Evolutionary conservation across 2,329 filamentous ascomycete species (phyloP).

Genomic region (Colletotrichum agaves): DNA sequence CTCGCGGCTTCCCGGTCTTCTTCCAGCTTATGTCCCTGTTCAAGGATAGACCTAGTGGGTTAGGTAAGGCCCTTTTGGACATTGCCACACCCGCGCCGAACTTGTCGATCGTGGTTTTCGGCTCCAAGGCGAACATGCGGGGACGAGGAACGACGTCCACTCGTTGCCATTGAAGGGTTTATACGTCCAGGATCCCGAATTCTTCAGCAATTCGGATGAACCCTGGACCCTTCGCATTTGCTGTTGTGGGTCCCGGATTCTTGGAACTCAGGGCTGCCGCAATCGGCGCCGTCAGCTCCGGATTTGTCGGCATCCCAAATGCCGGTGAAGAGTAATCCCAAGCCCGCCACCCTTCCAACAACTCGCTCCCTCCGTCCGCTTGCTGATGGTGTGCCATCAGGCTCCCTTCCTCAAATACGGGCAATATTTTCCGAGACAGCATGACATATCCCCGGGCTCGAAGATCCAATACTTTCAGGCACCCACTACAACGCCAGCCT

Average conservation of each 20-base stretch:
- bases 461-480: neutral
- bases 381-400: neutral
- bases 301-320: constrained; percentile 9
- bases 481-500: neutral
- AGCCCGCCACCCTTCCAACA: neutral
- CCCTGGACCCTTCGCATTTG: constrained; percentile 18
- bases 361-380: neutral
- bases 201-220: constrained; percentile 30
- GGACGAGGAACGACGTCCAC: constrained; percentile 3
- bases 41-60: constrained; percentile 34
- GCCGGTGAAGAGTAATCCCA: constrained; percentile 15
- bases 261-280: constrained; percentile 27
- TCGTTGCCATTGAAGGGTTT: constrained; percentile 1
- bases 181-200: constrained; percentile 23
- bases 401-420: neutral
- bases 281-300: constrained; percentile 23
- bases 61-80: constrained; percentile 23
- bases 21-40: neutral
- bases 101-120: constrained; percentile 20
- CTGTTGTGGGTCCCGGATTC: constrained; percentile 22
- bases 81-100: constrained; percentile 23
- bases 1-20: constrained; percentile 29
- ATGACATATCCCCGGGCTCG: neutral
- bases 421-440: neutral
- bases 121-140: constrained; percentile 31